phyloP scores from a whole-genome alignment of 129 eudicot species.

The Silybum marianum region DNA sequence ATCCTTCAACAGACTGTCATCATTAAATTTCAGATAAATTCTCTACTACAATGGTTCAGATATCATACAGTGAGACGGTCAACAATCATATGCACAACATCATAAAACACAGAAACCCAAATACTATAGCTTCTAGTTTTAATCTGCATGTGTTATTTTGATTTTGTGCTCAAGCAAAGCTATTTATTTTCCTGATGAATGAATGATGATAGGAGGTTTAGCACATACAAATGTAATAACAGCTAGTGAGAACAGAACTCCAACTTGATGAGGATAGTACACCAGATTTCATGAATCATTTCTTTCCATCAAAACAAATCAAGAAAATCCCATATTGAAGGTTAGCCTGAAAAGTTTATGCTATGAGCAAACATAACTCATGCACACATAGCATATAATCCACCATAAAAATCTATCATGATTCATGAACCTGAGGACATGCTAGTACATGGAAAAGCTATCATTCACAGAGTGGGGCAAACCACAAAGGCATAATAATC shows the following conservation, averaged over 20 bases:
- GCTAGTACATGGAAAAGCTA: not conserved
- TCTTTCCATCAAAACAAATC: not conserved
- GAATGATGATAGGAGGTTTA: not conserved
- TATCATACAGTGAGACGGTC: not conserved
- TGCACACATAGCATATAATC: not conserved
- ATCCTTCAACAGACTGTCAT: not conserved
- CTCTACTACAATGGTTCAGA: not conserved
- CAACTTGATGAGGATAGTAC: no score
- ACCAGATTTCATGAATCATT: no score
- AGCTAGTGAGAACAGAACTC: slow-evolving; percentile 9
- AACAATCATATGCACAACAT: not conserved
- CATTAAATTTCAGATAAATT: not conserved
- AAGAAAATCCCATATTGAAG: not conserved
- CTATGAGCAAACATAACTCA: not conserved
- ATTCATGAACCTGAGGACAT: not conserved
- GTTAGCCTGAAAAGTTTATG: not conserved
- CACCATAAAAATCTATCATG: not conserved
- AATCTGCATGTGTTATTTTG: not conserved
- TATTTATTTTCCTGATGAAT: not conserved
- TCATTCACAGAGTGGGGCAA: not conserved
- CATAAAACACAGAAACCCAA: not conserved
- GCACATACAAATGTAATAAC: no score
- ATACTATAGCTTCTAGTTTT: not conserved
- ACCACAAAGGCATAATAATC: not conserved
- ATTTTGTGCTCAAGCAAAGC: not conserved